phyloP scores from a whole-genome alignment of 129 eudicot genomes.

The Scalesia atractyloides region DNA sequence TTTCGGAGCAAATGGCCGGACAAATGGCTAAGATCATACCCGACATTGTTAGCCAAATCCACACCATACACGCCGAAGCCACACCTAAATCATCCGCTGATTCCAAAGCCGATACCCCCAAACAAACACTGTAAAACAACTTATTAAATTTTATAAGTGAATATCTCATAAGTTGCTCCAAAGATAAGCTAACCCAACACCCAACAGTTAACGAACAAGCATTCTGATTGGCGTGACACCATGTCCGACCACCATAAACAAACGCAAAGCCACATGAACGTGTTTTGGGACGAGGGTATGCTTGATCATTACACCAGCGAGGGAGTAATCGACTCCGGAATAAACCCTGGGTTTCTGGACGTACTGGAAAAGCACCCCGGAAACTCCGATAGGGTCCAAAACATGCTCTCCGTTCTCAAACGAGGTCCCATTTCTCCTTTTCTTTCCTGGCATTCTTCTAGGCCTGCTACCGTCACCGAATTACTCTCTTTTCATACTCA shows the following conservation, averaged over 20 bases:
- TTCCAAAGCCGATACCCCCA: too few species aligned
- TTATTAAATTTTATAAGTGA: too few species aligned
- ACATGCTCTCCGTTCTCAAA: slow-evolving; percentile 83
- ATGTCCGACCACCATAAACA: background rate
- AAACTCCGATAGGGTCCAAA: slow-evolving; percentile 68
- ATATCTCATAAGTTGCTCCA: too few species aligned
- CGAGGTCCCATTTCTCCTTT: slow-evolving; percentile 82
- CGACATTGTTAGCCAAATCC: too few species aligned
- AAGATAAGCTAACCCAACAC: too few species aligned
- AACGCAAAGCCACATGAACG: background rate
- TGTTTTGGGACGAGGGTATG: slow-evolving; percentile 37
- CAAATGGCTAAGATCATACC: too few species aligned
- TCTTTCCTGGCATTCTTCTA: slow-evolving; percentile 72
- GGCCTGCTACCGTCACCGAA: slow-evolving; percentile 63
- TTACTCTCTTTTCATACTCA: slow-evolving; percentile 72
- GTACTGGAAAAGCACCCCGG: slow-evolving; percentile 92
- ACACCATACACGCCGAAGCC: too few species aligned
- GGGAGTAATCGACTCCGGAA: slow-evolving; percentile 85
- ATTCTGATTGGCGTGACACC: background rate
- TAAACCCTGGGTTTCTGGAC: slow-evolving; percentile 87
- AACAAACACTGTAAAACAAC: too few species aligned
- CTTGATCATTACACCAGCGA: slow-evolving; percentile 66
- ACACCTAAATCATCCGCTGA: too few species aligned
- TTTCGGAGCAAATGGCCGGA: too few species aligned
- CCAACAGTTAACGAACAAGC: background rate